Evolutionary conservation across 306 rosid genomes (phyloP).

Genomic region (Cicer bijugum): DNA sequence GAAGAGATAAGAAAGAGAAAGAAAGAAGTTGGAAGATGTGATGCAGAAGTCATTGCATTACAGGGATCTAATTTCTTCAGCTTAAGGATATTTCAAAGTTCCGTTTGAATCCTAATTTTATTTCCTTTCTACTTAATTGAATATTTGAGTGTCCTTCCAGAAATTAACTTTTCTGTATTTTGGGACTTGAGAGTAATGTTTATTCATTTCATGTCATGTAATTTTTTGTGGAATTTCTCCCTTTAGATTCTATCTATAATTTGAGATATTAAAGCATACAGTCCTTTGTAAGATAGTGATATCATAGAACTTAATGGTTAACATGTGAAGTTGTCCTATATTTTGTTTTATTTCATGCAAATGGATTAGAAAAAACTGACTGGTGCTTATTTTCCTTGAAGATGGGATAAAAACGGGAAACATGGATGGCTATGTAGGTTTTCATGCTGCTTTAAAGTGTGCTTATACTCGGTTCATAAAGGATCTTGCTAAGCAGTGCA

Average conservation of each 20-base stretch:
- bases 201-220: conserved; percentile 25
- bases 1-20: neutral
- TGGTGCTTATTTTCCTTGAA: conserved; percentile 50
- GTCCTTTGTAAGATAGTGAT: conserved; percentile 22
- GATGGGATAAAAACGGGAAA: conserved; percentile 69
- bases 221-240: neutral
- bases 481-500: conserved; percentile 88
- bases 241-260: conserved; percentile 11
- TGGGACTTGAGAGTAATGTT: neutral
- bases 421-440: conserved; percentile 92
- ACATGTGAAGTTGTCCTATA: conserved; percentile 9
- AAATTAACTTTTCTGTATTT: conserved; percentile 12
- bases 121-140: neutral
- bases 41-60: too few species aligned
- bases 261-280: conserved; percentile 19
- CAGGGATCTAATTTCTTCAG: conserved; percentile 20
- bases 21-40: neutral
- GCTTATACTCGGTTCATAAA: conserved; percentile 73
- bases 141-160: conserved; percentile 4
- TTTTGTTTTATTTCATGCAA: conserved; percentile 16
- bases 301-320: neutral
- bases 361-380: conserved; percentile 40
- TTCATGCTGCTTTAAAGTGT: conserved; percentile 88
- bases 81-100: neutral
- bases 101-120: neutral